Evolutionary conservation across 179 eudicot genomes (phyloP).

Genomic region (Drosera spatulata): DNA sequence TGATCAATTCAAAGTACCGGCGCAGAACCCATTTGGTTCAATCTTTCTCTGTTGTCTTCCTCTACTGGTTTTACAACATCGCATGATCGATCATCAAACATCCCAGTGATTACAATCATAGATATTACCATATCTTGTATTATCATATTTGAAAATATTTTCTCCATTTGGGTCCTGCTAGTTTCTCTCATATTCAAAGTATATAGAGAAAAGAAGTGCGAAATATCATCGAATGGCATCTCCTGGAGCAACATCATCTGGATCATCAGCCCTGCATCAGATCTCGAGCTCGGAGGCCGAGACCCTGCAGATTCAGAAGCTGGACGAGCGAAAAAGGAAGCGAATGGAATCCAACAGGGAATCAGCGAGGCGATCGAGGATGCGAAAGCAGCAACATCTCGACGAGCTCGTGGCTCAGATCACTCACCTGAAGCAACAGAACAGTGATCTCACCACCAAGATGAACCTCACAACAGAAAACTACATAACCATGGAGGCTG

Average conservation of each 20-base stretch:
- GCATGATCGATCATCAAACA: too few species aligned
- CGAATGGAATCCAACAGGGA: slow-evolving; percentile 83
- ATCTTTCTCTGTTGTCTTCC: too few species aligned
- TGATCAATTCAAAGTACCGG: too few species aligned
- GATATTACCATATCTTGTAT: too few species aligned
- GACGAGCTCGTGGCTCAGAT: slow-evolving; percentile 49
- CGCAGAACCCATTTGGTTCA: too few species aligned
- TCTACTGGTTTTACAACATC: too few species aligned
- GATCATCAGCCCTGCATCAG: slow-evolving; percentile 11
- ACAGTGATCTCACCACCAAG: slow-evolving; percentile 32
- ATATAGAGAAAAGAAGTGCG: neutral
- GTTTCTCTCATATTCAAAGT: neutral
- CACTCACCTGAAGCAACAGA: slow-evolving; percentile 38
- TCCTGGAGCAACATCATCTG: slow-evolving; percentile 22
- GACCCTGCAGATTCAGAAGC: slow-evolving; percentile 8
- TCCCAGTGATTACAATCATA: too few species aligned
- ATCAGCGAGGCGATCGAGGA: slow-evolving; percentile 75
- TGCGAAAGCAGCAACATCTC: slow-evolving; percentile 70
- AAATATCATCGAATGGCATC: slow-evolving; percentile 21
- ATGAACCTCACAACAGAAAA: slow-evolving; percentile 40
- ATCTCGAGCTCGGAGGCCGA: neutral
- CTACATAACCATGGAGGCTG: slow-evolving; percentile 37
- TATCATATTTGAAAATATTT: neutral
- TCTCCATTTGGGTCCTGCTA: slow-evolving; percentile 12
- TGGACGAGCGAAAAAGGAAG: slow-evolving; percentile 41